Evolutionary conservation across 2,329 filamentous ascomycete genomes (phyloP).

Genomic region (Fonsecaea monophora): DNA sequence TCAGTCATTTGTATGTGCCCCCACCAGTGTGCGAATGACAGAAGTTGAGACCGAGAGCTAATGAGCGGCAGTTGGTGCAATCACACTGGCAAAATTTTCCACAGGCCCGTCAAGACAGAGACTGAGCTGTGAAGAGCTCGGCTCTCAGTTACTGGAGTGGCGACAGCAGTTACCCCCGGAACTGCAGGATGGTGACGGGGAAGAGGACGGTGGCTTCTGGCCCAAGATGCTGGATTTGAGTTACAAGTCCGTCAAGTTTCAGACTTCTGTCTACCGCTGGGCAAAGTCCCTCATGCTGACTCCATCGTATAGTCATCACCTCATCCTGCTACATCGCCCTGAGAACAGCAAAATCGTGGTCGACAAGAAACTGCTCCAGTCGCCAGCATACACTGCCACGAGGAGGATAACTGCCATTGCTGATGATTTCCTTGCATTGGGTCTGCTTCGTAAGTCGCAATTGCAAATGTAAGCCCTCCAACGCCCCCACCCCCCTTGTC

Average conservation of each 20-base stretch:
- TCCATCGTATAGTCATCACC: slow-evolving; percentile 8
- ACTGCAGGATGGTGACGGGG: slow-evolving; percentile 5
- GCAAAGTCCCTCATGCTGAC: not conserved
- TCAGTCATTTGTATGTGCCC: slow-evolving; percentile 20
- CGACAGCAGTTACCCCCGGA: slow-evolving; percentile 10
- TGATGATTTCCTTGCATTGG: slow-evolving; percentile 32
- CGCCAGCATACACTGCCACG: slow-evolving; percentile 23
- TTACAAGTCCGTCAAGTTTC: slow-evolving; percentile 13
- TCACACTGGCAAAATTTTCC: slow-evolving; percentile 19
- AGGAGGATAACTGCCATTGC: slow-evolving; percentile 29
- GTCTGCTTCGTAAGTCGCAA: slow-evolving; percentile 15
- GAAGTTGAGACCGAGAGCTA: not conserved
- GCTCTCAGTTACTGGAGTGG: slow-evolving; percentile 13
- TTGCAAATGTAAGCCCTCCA: slow-evolving; percentile 20
- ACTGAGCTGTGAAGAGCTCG: slow-evolving; percentile 9
- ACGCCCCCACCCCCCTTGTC: not conserved
- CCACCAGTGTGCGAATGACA: no score
- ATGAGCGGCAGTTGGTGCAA: slow-evolving; percentile 12
- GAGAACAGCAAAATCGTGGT: slow-evolving; percentile 11
- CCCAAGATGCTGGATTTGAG: slow-evolving; percentile 22
- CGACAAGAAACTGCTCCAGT: slow-evolving; percentile 18
- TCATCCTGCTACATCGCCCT: slow-evolving; percentile 22
- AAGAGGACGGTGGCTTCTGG: slow-evolving; percentile 22
- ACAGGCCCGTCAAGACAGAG: slow-evolving; percentile 7
- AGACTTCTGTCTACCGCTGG: no score